Percentiles rank a stretch among this genome's conserved stretches.
phyloP scores from a whole-genome alignment of 352 stramenopile genomes.

The Globisporangium spiculum region DNA sequence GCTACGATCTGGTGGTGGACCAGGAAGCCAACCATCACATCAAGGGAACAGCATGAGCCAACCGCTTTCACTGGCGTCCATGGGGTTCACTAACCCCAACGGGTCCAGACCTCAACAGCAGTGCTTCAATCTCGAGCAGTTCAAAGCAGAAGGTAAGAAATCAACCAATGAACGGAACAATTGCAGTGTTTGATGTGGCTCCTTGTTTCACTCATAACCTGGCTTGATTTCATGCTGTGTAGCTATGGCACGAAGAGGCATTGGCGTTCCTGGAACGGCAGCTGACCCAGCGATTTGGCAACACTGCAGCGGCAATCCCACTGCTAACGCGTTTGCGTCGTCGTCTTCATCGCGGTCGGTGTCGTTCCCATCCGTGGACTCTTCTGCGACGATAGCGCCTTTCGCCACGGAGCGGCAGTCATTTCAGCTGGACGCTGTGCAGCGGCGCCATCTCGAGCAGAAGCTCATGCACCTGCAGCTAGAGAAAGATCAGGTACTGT shows the following conservation, averaged over 20 bases:
- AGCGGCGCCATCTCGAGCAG: slow-evolving; percentile 42
- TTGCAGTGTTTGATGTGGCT: not conserved
- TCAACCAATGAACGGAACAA: not conserved
- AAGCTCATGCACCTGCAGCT: slow-evolving; percentile 41
- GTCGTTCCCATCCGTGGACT: slow-evolving; percentile 11
- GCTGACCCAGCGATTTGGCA: not conserved
- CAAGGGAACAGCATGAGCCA: slow-evolving; percentile 3
- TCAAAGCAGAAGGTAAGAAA: slow-evolving; percentile 27
- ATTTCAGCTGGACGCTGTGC: slow-evolving; percentile 33
- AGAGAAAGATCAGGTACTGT: slow-evolving; percentile 41
- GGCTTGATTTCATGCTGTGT: too few species aligned
- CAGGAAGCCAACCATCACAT: not conserved
- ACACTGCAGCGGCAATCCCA: not conserved
- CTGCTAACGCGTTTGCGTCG: not conserved
- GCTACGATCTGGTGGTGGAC: slow-evolving; percentile 9
- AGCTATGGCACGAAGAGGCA: slow-evolving; percentile 16
- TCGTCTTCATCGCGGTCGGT: slow-evolving; percentile 6
- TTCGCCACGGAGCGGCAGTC: slow-evolving; percentile 47
- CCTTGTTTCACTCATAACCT: not conserved
- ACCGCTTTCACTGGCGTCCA: slow-evolving; percentile 10
- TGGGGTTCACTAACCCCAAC: slow-evolving; percentile 6
- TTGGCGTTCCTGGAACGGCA: not conserved
- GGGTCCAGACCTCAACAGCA: not conserved
- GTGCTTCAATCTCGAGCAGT: slow-evolving; percentile 19
- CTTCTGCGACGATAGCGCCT: slow-evolving; percentile 15